Base-by-base conservation (phyloP, 495 filamentous ascomycete species). In the Neurospora sp. region DNA sequence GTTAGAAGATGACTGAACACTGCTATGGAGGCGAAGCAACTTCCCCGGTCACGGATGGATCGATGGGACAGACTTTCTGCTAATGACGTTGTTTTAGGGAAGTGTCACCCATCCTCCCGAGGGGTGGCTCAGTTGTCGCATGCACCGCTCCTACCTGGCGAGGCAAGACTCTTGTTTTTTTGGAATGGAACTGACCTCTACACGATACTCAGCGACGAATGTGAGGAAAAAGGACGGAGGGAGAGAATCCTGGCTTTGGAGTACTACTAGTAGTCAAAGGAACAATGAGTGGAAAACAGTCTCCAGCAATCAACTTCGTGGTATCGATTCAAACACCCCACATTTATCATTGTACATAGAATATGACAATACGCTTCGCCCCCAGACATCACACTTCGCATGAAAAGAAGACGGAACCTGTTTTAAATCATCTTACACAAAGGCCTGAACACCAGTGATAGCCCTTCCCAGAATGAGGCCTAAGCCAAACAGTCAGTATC, bases 401-500 rank as follows among this genome's bases (percentile, higher is more conserved):
- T 42, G 37, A 39, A 37, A 59, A 12, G 41, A 5, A 37, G 10
- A 27, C 27, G 27, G 27, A 35, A 31, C 39, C 48, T 75, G 3
- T 73, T 69, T 59, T 39, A 48, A 53, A 71, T 48, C 70, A 59
- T 31, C 22, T 77, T 76, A 88, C 70, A 82, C 83, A 78, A 90
- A 90, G 22, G 88, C 88, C 76, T 89, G 88, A 20, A 89, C 48
- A 5, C 87, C 87, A 71, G 88, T 90, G 53, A 90, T 89, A 11
- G 88, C 88, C 72, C 88, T 81, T 74, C 88, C 88, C n/a, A 90
- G 81, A 70, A 90, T 90, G 18, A 89, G 81, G 78, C 85, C 88
- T 89, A 75, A 48, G 44, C 12, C 4, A 16, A 61, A 9, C 6
- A n/a, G 73, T 80, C 39, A 79, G 72, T 46, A 69, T 18, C 12